Evolutionary conservation across 345 rosid genomes (phyloP).

Genomic region (Gossypium ekmanianum): DNA sequence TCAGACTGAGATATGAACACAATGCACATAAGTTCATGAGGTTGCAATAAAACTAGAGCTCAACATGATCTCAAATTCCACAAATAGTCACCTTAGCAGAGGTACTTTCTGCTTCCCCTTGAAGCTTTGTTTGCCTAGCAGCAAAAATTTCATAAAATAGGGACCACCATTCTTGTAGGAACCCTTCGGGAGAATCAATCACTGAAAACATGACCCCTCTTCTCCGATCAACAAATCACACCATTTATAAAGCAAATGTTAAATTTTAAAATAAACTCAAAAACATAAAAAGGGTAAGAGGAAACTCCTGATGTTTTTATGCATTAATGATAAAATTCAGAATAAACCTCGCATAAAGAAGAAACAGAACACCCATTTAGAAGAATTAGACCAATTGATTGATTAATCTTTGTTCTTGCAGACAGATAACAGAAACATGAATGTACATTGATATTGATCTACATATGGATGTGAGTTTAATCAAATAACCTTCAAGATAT

Average conservation of each 20-base stretch:
- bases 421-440: slow-evolving; percentile 2
- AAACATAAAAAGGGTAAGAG: background rate
- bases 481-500: background rate
- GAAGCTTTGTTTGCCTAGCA: slow-evolving; percentile 10
- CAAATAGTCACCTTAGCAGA: slow-evolving; percentile 21
- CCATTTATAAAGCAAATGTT: background rate
- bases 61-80: slow-evolving; percentile 6
- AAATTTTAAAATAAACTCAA: background rate
- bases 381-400: background rate
- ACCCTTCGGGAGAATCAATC: slow-evolving; percentile 25
- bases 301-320: background rate
- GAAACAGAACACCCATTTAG: background rate
- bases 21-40: background rate
- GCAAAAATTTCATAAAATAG: slow-evolving; percentile 25
- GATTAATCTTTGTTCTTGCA: background rate
- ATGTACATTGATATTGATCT: background rate
- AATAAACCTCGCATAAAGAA: background rate
- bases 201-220: slow-evolving; percentile 20
- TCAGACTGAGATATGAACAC: slow-evolving; percentile 18
- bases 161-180: slow-evolving; percentile 39
- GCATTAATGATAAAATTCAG: background rate
- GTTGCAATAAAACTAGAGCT: background rate
- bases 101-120: slow-evolving; percentile 2
- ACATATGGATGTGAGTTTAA: background rate
- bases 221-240: slow-evolving; percentile 2